These are phyloP conservation scores for Penicillium sp. DNA, from an alignment of 2,329 filamentous ascomycete species.

Conservation along the genomic window DNA sequence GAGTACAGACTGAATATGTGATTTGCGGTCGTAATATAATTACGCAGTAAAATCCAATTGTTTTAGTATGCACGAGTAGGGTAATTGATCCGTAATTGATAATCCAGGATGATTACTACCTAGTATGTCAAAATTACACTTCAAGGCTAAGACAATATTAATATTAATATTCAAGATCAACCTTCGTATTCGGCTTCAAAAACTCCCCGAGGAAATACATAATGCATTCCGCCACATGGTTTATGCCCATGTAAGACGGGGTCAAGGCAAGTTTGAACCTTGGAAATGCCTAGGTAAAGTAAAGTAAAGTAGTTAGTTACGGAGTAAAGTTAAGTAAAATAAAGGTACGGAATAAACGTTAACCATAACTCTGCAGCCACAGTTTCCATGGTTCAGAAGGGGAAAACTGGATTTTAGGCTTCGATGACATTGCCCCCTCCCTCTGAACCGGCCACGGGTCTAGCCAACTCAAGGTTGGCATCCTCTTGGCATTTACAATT, in stretches of 20 bases:
- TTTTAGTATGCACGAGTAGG: background rate
- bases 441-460: background rate
- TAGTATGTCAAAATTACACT: background rate
- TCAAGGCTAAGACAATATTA: background rate
- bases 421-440: slow-evolving; percentile 19
- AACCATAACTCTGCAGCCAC: slow-evolving; percentile 3
- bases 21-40: background rate
- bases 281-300: slow-evolving; percentile 6
- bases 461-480: slow-evolving; percentile 9
- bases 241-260: slow-evolving; percentile 15
- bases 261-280: background rate
- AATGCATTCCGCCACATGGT: slow-evolving; percentile 25
- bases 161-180: background rate
- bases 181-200: slow-evolving; percentile 21
- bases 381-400: slow-evolving; percentile 18
- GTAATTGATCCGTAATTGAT: slow-evolving; percentile 1
- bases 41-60: background rate
- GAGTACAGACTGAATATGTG: background rate
- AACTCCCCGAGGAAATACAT: slow-evolving; percentile 19
- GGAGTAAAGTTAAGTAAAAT: slow-evolving; percentile 3
- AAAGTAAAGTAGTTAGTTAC: slow-evolving; percentile 3
- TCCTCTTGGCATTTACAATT: slow-evolving; percentile 17
- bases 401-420: slow-evolving; percentile 21
- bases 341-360: slow-evolving; percentile 11
- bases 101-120: background rate